These are phyloP conservation scores for Jatropha podagrica DNA, from an alignment of 441 rosid species.

Conservation along the genomic window DNA sequence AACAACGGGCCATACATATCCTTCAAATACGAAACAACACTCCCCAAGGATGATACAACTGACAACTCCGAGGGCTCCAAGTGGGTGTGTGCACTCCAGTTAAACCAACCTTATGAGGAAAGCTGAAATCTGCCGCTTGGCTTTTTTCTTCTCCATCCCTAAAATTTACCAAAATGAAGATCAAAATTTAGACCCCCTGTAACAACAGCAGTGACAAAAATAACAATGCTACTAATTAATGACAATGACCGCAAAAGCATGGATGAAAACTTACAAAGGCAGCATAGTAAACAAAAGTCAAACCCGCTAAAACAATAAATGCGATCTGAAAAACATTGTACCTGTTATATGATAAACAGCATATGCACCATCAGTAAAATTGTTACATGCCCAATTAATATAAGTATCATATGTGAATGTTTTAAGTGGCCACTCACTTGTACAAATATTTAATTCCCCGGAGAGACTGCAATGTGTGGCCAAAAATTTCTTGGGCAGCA, in stretches of 20 bases:
- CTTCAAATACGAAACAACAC: constrained; percentile 26
- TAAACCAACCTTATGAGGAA: constrained; percentile 44
- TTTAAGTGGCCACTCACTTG: constrained; percentile 59
- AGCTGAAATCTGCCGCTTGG: constrained; percentile 85
- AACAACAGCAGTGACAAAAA: background rate
- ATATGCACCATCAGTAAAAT: constrained; percentile 17
- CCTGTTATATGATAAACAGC: constrained; percentile 45
- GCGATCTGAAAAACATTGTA: constrained; percentile 96
- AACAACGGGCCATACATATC: constrained; percentile 30
- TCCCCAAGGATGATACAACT: constrained; percentile 19
- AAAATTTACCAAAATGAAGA: constrained; percentile 15
- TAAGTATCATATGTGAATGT: background rate
- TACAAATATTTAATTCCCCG: constrained; percentile 91
- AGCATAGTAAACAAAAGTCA: constrained; percentile 82
- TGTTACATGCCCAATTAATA: constrained; percentile 2
- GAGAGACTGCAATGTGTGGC: constrained; percentile 96
- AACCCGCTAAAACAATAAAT: constrained; percentile 77
- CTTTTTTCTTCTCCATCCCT: constrained; percentile 97
- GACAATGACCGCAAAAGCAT: background rate
- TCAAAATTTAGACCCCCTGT: constrained; percentile 11
- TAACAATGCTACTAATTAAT: background rate
- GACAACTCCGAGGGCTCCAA: constrained; percentile 8
- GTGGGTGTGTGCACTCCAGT: constrained; percentile 20
- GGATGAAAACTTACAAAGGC: constrained; percentile 66
- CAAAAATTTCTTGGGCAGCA: constrained; percentile 97